These are phyloP conservation scores for Dactylorhiza incarnata DNA, from an alignment of 106 monocot genomes.

Conservation along the genomic window DNA sequence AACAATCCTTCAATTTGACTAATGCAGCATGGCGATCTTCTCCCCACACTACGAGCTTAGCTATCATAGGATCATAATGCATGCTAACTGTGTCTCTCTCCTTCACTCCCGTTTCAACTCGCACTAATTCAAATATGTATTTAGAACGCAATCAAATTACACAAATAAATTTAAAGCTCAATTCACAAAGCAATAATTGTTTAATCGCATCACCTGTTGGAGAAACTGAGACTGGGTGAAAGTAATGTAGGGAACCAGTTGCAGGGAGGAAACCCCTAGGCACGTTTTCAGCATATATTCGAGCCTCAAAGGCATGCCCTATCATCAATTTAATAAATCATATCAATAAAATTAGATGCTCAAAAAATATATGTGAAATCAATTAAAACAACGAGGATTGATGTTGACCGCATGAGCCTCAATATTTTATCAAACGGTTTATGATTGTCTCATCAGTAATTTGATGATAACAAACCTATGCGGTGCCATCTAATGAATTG, in stretches of 20 bases:
- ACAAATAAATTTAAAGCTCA: constrained; percentile 1
- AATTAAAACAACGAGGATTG: too few species aligned
- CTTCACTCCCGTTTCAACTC: constrained; percentile 95
- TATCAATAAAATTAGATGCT: not conserved
- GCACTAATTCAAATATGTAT: constrained; percentile 34
- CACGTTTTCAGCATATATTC: constrained; percentile 99
- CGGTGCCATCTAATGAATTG: too few species aligned
- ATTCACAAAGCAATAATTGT: constrained; percentile 2
- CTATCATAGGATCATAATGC: constrained; percentile 99
- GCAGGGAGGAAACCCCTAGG: constrained; percentile 97
- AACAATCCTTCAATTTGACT: constrained; percentile 69
- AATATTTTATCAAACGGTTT: not conserved
- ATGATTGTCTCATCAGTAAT: too few species aligned
- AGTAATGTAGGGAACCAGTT: constrained; percentile 80
- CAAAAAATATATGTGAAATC: not conserved
- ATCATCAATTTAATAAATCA: not conserved
- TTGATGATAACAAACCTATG: too few species aligned
- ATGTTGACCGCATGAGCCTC: too few species aligned
- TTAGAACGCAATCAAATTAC: constrained; percentile 7
- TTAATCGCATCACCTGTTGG: constrained; percentile 45
- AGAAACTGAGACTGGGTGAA: constrained; percentile 46
- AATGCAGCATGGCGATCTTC: constrained; percentile 78
- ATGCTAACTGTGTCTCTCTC: constrained; percentile 84
- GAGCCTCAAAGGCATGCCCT: constrained; percentile 98
- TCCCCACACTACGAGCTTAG: constrained; percentile 99